Evolutionary conservation across 2,329 filamentous ascomycete genomes (phyloP).

Genomic region (Ophiostoma tasmaniense): DNA sequence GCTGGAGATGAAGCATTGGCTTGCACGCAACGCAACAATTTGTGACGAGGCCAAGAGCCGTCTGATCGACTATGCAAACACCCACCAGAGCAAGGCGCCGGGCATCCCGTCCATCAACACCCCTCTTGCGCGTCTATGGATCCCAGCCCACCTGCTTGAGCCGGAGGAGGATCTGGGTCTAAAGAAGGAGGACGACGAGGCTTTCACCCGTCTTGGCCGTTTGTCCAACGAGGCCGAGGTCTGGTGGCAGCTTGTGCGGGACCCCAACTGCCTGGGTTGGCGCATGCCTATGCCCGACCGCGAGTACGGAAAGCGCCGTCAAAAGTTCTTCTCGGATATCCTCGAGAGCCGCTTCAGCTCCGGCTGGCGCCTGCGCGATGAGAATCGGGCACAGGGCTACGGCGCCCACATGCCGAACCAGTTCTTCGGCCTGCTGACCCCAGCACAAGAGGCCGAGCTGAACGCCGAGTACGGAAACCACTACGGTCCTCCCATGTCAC

Average conservation of each 20-base stretch:
- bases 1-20: conserved; percentile 53
- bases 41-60: conserved; percentile 48
- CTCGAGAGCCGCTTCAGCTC: conserved; percentile 48
- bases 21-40: conserved; percentile 51
- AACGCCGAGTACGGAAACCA: conserved; percentile 14
- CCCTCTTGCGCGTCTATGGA: conserved; percentile 49
- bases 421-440: conserved; percentile 30
- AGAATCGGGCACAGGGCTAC: conserved; percentile 27
- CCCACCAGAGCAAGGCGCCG: conserved; percentile 40
- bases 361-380: conserved; percentile 34
- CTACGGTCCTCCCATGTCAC: background rate
- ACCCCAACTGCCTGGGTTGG: conserved; percentile 53
- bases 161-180: conserved; percentile 38
- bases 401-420: conserved; percentile 23
- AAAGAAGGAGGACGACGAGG: conserved; percentile 27
- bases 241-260: conserved; percentile 55
- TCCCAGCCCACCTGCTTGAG: conserved; percentile 38
- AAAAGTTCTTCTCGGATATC: conserved; percentile 51
- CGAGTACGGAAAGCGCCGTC: conserved; percentile 48
- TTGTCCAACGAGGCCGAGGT: conserved; percentile 57
- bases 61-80: conserved; percentile 46
- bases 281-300: conserved; percentile 51
- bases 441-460: conserved; percentile 23
- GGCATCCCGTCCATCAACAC: conserved; percentile 43
- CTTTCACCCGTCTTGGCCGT: conserved; percentile 39